A percentile compares a stretch with the other conserved stretches of the same genome.
These are phyloP conservation scores for Pyrus bretschneideri DNA, from an alignment of 306 rosid genomes.

Conservation along the genomic window DNA sequence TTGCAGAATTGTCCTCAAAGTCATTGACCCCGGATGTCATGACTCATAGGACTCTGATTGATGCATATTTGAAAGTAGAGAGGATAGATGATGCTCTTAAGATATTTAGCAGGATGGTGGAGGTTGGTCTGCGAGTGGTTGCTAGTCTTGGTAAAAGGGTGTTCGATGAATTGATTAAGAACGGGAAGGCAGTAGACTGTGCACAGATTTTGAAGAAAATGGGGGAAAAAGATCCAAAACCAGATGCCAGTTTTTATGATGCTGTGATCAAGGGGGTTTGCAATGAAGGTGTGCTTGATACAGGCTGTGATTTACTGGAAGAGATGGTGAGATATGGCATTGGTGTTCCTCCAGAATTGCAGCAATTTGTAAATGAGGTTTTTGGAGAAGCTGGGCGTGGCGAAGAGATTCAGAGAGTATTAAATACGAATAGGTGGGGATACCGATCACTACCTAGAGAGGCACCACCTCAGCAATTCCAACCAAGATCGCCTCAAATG, in stretches of 20 bases:
- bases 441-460: constrained; percentile 17
- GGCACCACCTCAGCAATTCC: constrained; percentile 18
- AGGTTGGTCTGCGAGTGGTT: constrained; percentile 75
- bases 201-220: constrained; percentile 72
- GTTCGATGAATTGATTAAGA: constrained; percentile 65
- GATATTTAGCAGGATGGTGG: constrained; percentile 75
- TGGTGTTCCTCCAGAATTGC: constrained; percentile 61
- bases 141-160: constrained; percentile 71
- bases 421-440: constrained; percentile 42
- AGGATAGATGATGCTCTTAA: constrained; percentile 69
- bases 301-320: constrained; percentile 45
- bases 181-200: constrained; percentile 60
- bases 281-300: constrained; percentile 49
- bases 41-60: constrained; percentile 66
- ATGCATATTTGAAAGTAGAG: constrained; percentile 56
- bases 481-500: constrained; percentile 33
- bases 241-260: constrained; percentile 79
- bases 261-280: constrained; percentile 81
- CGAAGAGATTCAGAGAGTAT: constrained; percentile 65
- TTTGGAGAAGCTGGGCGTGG: constrained; percentile 57
- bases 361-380: constrained; percentile 38
- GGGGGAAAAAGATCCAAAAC: constrained; percentile 94
- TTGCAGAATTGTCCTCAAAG: constrained; percentile 66
- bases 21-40: constrained; percentile 83
- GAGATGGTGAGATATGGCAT: constrained; percentile 74